Conservation (phyloP, 371 early-diverging fungal species). For the Mucor lusitanicus region DNA sequence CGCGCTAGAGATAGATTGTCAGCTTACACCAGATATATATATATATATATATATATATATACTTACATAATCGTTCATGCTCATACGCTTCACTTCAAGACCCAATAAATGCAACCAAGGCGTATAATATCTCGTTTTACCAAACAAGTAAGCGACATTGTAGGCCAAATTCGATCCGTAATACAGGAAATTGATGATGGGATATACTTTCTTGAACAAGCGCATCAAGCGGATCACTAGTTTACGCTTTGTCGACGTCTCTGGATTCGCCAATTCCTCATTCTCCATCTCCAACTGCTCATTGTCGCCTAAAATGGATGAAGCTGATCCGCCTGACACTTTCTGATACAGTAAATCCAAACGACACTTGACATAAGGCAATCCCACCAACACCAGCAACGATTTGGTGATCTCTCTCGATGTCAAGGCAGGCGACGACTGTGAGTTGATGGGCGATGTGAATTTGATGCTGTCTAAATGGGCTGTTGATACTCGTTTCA, state of each 20-base stretch:
- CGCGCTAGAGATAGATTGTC: conserved; percentile 23
- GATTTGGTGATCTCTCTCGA: conserved; percentile 62
- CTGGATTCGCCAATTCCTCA: conserved; percentile 34
- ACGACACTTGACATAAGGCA: conserved; percentile 77
- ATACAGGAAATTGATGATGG: conserved; percentile 67
- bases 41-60: not conserved
- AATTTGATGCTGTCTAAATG: conserved; percentile 25
- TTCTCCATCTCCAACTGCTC: conserved; percentile 41
- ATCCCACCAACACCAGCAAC: conserved; percentile 67
- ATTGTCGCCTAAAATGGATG: conserved; percentile 66
- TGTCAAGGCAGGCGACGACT: conserved; percentile 37
- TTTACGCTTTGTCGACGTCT: conserved; percentile 18
- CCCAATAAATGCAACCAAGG: conserved; percentile 82
- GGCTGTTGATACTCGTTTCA: conserved; percentile 66
- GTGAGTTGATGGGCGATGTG: conserved; percentile 18
- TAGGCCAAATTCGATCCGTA: conserved; percentile 64
- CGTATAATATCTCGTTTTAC: conserved; percentile 74
- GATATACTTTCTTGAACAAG: conserved; percentile 65
- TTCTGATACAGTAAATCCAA: conserved; percentile 75
- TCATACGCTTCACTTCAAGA: conserved; percentile 78
- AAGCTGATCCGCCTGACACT: conserved; percentile 67
- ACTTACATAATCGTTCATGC: conserved; percentile 79
- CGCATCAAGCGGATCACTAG: conserved; percentile 41
- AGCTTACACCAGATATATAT: not conserved
- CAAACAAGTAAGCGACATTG: conserved; percentile 82